Percentiles rank a stretch among this genome's conserved stretches.
Conservation (phyloP, 306 rosid species). For the Prunus davidiana region DNA sequence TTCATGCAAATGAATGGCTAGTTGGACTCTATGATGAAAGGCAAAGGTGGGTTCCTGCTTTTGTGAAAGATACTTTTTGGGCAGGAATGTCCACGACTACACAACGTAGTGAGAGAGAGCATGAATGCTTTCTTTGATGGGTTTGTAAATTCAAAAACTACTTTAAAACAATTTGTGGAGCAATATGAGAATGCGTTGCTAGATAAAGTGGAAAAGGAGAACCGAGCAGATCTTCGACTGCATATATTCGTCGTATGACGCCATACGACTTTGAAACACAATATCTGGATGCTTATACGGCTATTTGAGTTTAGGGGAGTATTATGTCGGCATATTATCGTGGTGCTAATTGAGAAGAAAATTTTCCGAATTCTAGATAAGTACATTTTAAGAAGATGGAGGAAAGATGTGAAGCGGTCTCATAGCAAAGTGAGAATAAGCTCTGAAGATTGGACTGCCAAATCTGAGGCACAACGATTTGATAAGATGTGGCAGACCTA, state of each 20-base stretch:
- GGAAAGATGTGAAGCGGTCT: slow-evolving; percentile 13
- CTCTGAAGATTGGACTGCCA: slow-evolving; percentile 4
- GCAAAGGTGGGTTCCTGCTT: slow-evolving; percentile 19
- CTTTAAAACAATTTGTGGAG: no score
- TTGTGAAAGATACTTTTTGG: slow-evolving; percentile 28
- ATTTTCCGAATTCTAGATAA: background rate
- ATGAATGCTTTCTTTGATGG: slow-evolving; percentile 12
- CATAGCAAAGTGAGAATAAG: background rate
- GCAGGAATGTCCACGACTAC: slow-evolving; percentile 20
- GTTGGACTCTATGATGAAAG: slow-evolving; percentile 12
- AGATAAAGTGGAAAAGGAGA: background rate
- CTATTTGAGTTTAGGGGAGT: slow-evolving; percentile 19
- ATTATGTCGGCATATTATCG: slow-evolving; percentile 13
- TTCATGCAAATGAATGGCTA: background rate
- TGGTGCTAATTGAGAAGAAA: background rate
- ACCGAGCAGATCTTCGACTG: slow-evolving; percentile 10
- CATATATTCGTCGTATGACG: background rate
- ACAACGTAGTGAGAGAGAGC: slow-evolving; percentile 15
- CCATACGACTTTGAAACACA: slow-evolving; percentile 13
- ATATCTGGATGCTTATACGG: slow-evolving; percentile 14
- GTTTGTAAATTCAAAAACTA: background rate
- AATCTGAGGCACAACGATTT: background rate
- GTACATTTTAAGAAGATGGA: slow-evolving; percentile 13
- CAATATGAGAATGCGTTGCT: background rate
- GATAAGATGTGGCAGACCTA: slow-evolving; percentile 1